Evolutionary conservation across 225 moss, liverwort and hornwort genomes (phyloP).

Genomic region (Marchantia polymorpha): DNA sequence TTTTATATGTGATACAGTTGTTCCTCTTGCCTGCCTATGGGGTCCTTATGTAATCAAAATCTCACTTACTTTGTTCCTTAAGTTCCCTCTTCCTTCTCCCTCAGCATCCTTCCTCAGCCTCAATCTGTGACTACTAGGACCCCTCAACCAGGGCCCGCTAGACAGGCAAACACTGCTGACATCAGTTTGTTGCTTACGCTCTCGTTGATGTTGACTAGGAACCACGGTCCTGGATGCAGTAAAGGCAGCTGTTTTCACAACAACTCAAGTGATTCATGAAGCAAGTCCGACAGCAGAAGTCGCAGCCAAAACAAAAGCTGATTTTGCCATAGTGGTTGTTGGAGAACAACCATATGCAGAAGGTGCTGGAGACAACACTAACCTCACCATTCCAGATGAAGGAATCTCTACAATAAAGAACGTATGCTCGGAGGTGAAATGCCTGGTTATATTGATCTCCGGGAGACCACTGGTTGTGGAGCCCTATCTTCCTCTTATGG

Average conservation of each 20-base stretch:
- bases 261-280: slow-evolving; percentile 19
- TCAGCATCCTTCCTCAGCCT: neutral
- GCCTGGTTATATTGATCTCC: slow-evolving; percentile 28
- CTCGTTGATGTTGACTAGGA: slow-evolving; percentile 22
- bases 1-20: neutral
- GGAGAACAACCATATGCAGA: slow-evolving; percentile 37
- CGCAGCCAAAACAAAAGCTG: slow-evolving; percentile 29
- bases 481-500: slow-evolving; percentile 16
- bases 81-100: neutral
- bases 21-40: neutral
- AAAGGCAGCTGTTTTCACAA: slow-evolving; percentile 14
- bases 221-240: slow-evolving; percentile 23
- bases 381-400: slow-evolving; percentile 17
- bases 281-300: slow-evolving; percentile 32
- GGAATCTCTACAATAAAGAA: slow-evolving; percentile 40
- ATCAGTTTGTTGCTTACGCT: too few species aligned
- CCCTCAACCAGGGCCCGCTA: too few species aligned
- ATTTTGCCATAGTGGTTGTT: slow-evolving; percentile 32
- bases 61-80: neutral
- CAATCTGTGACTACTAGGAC: neutral
- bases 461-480: slow-evolving; percentile 26
- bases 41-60: neutral
- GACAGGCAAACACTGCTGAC: too few species aligned
- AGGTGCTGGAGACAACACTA: slow-evolving; percentile 20
- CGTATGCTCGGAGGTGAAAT: slow-evolving; percentile 24